Base-by-base conservation (phyloP, 225 moss, liverwort and hornwort genomes). In the Straminergon stramineum region DNA sequence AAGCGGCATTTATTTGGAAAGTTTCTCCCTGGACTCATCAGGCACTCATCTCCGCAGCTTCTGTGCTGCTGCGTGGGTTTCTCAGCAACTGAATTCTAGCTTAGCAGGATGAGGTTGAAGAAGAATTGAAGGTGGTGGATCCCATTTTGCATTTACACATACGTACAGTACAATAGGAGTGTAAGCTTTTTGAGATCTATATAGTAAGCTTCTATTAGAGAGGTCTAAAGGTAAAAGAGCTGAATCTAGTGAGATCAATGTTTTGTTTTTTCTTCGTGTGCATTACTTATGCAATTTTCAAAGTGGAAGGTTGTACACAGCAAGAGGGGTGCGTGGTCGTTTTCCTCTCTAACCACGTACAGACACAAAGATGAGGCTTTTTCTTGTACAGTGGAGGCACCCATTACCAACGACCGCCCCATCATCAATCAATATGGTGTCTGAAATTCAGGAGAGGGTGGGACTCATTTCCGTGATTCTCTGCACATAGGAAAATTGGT, bases 21-120 rank as follows among this genome's bases (percentile, higher is more conserved):
- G 86, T 89, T 94, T 95, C 89, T 95, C 94, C 85, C 93, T 95
- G 41, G 95, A 90, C 78, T 95, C 92, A 84, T 94, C 94, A 89
- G 93, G 89, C 81, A 89, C 6, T 48, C 18, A 75, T 74, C 2
- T 6, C 5, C 10, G 5, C 9, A 43, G 17, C 17, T 28, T 16
- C 10, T 74, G 2, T 10, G 1, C 5, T 15, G 3, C 5, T 15
- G 3, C 16, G n/a, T n/a, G n/a, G n/a, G 10, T 6, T 6, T 5
- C 5, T 9, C 1, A 43, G 7, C 9, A 75, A 11, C 1, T 48
- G 32, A 75, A 20, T 58, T 17, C 7, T 35, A 85, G 9, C 24
- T 5, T 35, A 85, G 9, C 24, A 35, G 48, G n/a, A 23, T 71
- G 15, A 26, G 32, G 17, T 83, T 66, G 9, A 16, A 66, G 6